A percentile compares a stretch with the other conserved stretches of the same genome.
phyloP scores from a whole-genome alignment of 345 rosid genomes.

The Citrus australasica region DNA sequence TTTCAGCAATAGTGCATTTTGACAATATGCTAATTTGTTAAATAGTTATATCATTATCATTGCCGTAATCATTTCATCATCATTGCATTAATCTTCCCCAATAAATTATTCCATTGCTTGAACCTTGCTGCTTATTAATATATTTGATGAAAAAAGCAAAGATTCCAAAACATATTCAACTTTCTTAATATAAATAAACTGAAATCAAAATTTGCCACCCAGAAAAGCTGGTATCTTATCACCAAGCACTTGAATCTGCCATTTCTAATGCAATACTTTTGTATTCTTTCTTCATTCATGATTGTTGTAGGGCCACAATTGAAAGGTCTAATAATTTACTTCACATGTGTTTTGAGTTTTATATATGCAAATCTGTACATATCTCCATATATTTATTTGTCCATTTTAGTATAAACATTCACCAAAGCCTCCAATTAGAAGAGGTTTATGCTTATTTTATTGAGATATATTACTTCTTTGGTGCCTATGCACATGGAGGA shows the following conservation, averaged over 20 bases:
- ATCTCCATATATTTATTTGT: neutral
- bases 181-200: neutral
- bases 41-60: neutral
- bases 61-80: conserved; percentile 4
- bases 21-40: neutral
- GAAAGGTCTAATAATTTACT: conserved; percentile 27
- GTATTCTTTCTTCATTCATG: conserved; percentile 17
- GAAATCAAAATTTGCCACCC: neutral
- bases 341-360: conserved; percentile 23
- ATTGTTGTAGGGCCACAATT: conserved; percentile 25
- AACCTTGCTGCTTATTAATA: neutral
- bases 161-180: conserved; percentile 10
- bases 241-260: conserved; percentile 2
- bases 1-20: neutral
- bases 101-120: neutral
- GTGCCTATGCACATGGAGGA: conserved; percentile 3
- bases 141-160: conserved; percentile 11
- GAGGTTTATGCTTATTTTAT: neutral
- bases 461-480: neutral
- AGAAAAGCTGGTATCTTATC: conserved; percentile 3
- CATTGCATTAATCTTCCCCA: neutral
- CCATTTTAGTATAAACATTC: neutral
- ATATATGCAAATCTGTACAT: neutral
- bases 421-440: neutral
- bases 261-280: conserved; percentile 9